These are phyloP conservation scores for Botryosphaeria dothidea DNA, from an alignment of 2,329 filamentous ascomycete genomes.

Conservation along the genomic window DNA sequence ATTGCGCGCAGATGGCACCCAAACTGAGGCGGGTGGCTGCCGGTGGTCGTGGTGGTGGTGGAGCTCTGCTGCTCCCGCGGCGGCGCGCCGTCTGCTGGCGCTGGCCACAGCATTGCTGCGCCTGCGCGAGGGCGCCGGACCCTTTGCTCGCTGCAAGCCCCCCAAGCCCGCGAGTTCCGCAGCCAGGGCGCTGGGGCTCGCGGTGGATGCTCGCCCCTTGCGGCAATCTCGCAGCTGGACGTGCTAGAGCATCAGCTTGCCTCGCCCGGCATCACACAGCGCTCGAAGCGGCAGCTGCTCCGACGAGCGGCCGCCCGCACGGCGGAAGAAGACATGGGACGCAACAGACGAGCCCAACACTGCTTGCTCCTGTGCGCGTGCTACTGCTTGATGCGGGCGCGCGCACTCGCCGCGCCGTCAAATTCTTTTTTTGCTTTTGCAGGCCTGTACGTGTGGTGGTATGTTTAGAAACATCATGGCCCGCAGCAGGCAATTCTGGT, in stretches of 20 bases:
- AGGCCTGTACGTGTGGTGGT: neutral
- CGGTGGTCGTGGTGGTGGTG: neutral
- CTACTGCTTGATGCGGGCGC: neutral
- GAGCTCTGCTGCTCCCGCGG: neutral
- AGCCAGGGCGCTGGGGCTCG: neutral
- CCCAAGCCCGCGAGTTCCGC: neutral
- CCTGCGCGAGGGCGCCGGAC: neutral
- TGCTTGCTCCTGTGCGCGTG: neutral
- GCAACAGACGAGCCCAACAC: neutral
- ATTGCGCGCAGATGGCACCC: neutral
- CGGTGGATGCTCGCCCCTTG: conserved; percentile 10
- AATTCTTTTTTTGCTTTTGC: neutral
- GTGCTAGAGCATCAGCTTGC: neutral
- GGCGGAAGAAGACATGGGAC: neutral
- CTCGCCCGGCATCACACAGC: neutral
- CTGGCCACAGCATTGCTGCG: neutral
- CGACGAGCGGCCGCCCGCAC: neutral
- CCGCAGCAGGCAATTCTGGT: neutral
- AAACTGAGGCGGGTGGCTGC: neutral
- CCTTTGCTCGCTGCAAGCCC: conserved; percentile 5
- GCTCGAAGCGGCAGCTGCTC: conserved; percentile 9
- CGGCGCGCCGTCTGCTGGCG: no score
- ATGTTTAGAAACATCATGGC: conserved; percentile 13
- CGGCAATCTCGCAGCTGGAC: conserved; percentile 1
- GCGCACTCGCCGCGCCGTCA: neutral